Percentiles rank a stretch among this genome's conserved stretches.
These are phyloP conservation scores for Botrytis squamosa DNA, from an alignment of 2,329 filamentous ascomycete genomes.

Conservation along the genomic window DNA sequence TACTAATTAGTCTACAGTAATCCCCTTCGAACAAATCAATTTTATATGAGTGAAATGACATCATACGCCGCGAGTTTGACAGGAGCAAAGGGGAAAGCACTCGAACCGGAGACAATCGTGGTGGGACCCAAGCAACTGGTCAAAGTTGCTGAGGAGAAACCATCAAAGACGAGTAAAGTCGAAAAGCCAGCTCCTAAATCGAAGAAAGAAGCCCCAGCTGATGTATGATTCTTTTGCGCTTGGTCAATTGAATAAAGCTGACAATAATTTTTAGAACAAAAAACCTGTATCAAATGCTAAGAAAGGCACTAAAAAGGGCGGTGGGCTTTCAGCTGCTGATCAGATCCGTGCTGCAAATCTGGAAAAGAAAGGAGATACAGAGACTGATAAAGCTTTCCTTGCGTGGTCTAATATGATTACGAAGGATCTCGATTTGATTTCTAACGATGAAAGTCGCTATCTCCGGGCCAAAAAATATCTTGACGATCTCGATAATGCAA, in stretches of 20 bases:
- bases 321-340: constrained; percentile 41
- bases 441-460: constrained; percentile 37
- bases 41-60: constrained; percentile 65
- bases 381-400: constrained; percentile 38
- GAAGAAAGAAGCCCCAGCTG: constrained; percentile 32
- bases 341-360: constrained; percentile 39
- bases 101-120: constrained; percentile 65
- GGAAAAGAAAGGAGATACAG: constrained; percentile 35
- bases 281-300: constrained; percentile 25
- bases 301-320: constrained; percentile 41
- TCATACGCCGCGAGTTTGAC: constrained; percentile 70
- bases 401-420: constrained; percentile 36
- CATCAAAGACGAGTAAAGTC: constrained; percentile 25
- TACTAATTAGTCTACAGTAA: constrained; percentile 29
- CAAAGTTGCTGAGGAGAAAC: constrained; percentile 35
- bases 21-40: constrained; percentile 49
- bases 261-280: constrained; percentile 21
- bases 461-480: constrained; percentile 35
- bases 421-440: constrained; percentile 34
- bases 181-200: constrained; percentile 28
- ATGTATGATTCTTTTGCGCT: constrained; percentile 11
- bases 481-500: constrained; percentile 36
- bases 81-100: constrained; percentile 58
- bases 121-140: constrained; percentile 40
- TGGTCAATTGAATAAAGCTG: background rate